Evolutionary conservation across 1,139 yeast genomes (phyloP), one percentile per base, ranked within the genome.

Genomic region (Sugiyamaella sp.): DNA sequence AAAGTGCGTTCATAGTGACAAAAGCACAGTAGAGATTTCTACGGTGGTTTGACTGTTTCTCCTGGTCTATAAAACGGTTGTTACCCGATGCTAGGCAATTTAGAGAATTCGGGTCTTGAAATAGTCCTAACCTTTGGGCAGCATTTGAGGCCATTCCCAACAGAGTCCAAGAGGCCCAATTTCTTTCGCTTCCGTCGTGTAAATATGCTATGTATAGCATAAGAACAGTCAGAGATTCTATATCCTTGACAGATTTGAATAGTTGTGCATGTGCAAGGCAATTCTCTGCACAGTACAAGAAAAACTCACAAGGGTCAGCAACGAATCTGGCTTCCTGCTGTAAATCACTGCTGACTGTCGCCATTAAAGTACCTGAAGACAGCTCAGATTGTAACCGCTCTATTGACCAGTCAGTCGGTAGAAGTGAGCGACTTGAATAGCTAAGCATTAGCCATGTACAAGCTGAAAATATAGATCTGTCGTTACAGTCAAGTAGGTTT

Each of bases 271-370:
- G 46, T 2, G 57, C n/a, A 5, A 49, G 37, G 29, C 59, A 53
- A 4, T 51, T 53, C 17, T 56, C 59, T 1, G 57, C 59, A 25
- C 59, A 56, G 24, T 54, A 40, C n/a, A 56, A 45, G 43, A 56
- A 56, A 22, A 56, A 53, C 19, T 56, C 59, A 51, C 59, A 56
- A 14, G 59, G 59, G 42, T 56, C 59, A n/a, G 51, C 55, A 3
- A 53, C 55, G 46, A 56, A 56, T 12, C 53, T 40, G 10, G 49
- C 38, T 17, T 45, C 51, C n/a, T 45, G 51, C 37, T 56, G 59
- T 10, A 51, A 12, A 2, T 39, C 27, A 8, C 51, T 33, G 16
- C 51, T 54, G 5, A 56, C 57, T 12, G 57, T 41, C 20, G 39
- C 29, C 25, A 53, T 25, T 14, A 56, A 25, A 2, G 42, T 40